Base-by-base conservation (phyloP, 2,329 filamentous ascomycete genomes). In the Penicillium sp. region DNA sequence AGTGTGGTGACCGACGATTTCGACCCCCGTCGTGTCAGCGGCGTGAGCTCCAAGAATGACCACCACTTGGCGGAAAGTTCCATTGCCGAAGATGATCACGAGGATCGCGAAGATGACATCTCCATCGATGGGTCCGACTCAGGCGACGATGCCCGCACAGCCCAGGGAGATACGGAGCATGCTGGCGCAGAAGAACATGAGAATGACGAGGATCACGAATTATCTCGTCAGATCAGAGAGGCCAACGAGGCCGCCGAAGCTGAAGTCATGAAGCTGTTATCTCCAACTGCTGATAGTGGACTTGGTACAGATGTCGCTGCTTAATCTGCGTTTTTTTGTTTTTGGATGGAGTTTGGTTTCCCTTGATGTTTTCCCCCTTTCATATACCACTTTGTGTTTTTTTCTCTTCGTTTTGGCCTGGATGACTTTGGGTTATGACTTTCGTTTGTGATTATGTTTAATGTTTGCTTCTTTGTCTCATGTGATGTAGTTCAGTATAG, bases 1-100 rank as follows among this genome's bases (percentile, higher is more conserved):
- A 79, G 76, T 50, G 68, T 67, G 5, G 54, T 76, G 36, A 75
- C 75, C 39, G 67, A 67, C 38, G 70, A 73, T 54, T 74, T 75
- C 18, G 66, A 66, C 38, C 70, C 73, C 51, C 70, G 72, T 53
- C 70, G 71, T 43, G 64, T 69, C 13, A 79, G 76, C 55, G 73
- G 69, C 53, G 68, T 71, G 45, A 75, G 75, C 59, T 72, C 72
- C 34, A 71, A 70, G n/a, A 69, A 69, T 43, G 70, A 62, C 46
- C 39, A 58, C 56, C 60, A 65, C 22, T 57, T 52, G 27, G 63
- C 63, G 3, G 67, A 72, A 10, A 64, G 62, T 32, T 58, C 46
- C 6, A 55, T 59, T 45, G 43, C 49, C 4, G 55, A 50, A 22
- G 58, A 62, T 34, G 54, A 60, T 32, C 56, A 63, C 34, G 43